Base-by-base conservation (phyloP, 2,329 filamentous ascomycete genomes). In the Claviceps sp. region DNA sequence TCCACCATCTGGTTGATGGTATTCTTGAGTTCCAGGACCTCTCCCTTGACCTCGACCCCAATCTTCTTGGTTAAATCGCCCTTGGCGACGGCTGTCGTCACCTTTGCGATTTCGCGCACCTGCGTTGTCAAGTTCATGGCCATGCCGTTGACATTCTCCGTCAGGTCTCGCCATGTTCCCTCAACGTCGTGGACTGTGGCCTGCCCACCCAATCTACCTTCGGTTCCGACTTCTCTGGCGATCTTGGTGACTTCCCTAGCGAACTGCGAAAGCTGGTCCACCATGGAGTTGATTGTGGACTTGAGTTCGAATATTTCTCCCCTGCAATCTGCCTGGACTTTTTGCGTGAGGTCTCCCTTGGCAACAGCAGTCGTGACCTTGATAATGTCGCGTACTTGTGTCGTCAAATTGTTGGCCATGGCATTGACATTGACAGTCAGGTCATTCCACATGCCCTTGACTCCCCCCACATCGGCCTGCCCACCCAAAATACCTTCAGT, bases 1-100 rank as follows among this genome's bases (percentile, higher is more conserved):
- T 97, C 91, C 65, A 97, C 93, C 91, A 97, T 97, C 64, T 87
- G 94, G 69, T 97, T 97, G 73, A 97, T 97, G 7, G 91, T 98
- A 62, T 90, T 89, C 72, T 98, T 98, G 56, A 98, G 75, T 65
- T 95, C 88, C 50, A 94, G 72, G 60, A 98, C 97, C 71, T 98
- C 93, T 63, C 91, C 91, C 67, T 89, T 83, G 50, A 89, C 93
- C 60, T 94, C 89, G 57, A 95, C 89, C 56, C 89, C 86, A 64
- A 98, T 96, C 74, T 96, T 97, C 71, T 93, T 89, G 56, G 88
- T 95, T 56, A 98, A 74, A 69, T 98, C 91, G 63, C 91, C 91
- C 67, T 86, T 87, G 49, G 91, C 91, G 56, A 98, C 91, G 54
- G 91, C 91, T 1, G 90, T 95, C 3, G 91, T 97, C 54, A 98